Conservation (phyloP, 2,329 filamentous ascomycete genomes). For the Fusarium ramigenum region DNA sequence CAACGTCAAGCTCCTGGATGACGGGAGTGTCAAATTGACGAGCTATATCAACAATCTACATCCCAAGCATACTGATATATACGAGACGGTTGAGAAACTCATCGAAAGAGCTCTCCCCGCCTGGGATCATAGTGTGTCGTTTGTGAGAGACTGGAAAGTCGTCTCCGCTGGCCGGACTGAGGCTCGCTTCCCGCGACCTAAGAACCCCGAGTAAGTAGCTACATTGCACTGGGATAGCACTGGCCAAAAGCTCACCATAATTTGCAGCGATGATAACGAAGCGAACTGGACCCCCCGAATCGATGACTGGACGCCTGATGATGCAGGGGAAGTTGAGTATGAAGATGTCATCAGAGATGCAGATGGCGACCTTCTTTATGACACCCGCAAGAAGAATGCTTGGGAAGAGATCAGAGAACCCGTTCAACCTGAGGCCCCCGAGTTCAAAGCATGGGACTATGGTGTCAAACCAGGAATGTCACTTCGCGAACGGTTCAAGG, state of each 20-base stretch:
- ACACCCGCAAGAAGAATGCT: not conserved
- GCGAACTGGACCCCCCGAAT: slow-evolving; percentile 11
- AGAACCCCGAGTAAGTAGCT: slow-evolving; percentile 9
- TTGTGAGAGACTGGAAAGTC: fast-evolving
- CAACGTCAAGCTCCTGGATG: slow-evolving; percentile 52
- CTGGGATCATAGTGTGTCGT: slow-evolving; percentile 49
- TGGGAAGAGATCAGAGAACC: slow-evolving; percentile 29
- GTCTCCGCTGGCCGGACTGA: slow-evolving; percentile 15
- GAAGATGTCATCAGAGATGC: not conserved
- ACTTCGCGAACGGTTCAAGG: slow-evolving; percentile 7
- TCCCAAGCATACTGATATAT: slow-evolving; percentile 47
- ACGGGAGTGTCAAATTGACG: slow-evolving; percentile 47
- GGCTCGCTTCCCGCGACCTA: slow-evolving; percentile 13
- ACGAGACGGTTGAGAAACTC: slow-evolving; percentile 32
- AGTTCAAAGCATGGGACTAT: slow-evolving; percentile 51
- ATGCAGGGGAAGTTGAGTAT: not conserved
- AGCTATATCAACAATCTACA: slow-evolving; percentile 60
- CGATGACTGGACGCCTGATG: not conserved
- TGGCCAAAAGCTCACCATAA: fast-evolving
- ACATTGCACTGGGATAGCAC: fast-evolving
- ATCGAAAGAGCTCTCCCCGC: not conserved
- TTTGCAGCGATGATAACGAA: slow-evolving; percentile 15
- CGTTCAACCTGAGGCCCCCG: slow-evolving; percentile 16
- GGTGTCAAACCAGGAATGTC: slow-evolving; percentile 2
- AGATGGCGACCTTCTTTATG: not conserved